Evolutionary conservation across 805 yeast genomes (phyloP).

Genomic region (Candida pseudoglaebosa): DNA sequence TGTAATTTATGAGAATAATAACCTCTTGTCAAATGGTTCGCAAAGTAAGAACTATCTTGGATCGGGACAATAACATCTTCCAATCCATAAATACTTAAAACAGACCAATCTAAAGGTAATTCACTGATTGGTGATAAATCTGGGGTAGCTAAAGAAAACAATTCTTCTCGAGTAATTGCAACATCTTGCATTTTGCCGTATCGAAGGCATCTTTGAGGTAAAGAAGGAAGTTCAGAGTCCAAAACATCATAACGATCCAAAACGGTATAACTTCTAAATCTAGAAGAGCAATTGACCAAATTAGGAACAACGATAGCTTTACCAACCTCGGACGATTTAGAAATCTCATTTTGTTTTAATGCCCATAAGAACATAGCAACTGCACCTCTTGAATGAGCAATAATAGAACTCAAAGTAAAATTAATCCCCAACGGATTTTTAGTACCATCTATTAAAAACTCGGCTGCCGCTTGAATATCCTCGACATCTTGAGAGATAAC

Average conservation of each 20-base stretch:
- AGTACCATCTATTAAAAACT: conserved; percentile 23
- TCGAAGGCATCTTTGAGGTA: conserved; percentile 32
- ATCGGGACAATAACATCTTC: conserved; percentile 64
- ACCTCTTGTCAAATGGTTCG: conserved; percentile 54
- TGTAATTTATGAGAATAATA: conserved; percentile 46
- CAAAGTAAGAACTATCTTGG: conserved; percentile 56
- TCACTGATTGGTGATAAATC: conserved; percentile 40
- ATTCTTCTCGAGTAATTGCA: conserved; percentile 48
- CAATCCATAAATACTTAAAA: conserved; percentile 68
- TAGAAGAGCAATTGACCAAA: conserved; percentile 68
- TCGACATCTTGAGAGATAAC: conserved; percentile 59
- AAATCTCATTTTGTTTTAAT: conserved; percentile 35
- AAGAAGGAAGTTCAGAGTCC: conserved; percentile 16
- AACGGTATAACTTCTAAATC: conserved; percentile 55
- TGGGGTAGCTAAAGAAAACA: conserved; percentile 45
- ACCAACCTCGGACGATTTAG: conserved; percentile 22
- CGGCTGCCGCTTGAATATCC: conserved; percentile 50
- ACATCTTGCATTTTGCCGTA: conserved; percentile 44
- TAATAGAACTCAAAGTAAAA: conserved; percentile 51
- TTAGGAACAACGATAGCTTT: conserved; percentile 51
- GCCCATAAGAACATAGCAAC: conserved; percentile 76
- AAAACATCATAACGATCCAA: conserved; percentile 31
- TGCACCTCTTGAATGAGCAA: conserved; percentile 80
- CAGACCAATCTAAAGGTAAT: conserved; percentile 45
- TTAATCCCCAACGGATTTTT: conserved; percentile 36